These are phyloP conservation scores for Podospora appendiculata DNA, from an alignment of 495 filamentous ascomycete species.

Conservation along the genomic window DNA sequence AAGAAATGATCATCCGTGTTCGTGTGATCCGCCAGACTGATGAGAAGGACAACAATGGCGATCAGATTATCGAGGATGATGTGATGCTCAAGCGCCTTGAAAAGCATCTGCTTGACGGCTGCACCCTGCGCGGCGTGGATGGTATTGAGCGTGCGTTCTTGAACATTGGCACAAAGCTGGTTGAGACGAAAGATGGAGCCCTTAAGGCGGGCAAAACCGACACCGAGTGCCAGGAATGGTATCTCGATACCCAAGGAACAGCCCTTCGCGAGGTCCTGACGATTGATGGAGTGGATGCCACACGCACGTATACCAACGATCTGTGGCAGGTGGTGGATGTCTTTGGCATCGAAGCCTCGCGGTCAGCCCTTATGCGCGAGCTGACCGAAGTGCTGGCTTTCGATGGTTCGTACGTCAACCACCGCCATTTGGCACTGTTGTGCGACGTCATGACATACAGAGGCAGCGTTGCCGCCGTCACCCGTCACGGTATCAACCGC, in stretches of 20 bases:
- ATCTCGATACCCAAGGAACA: constrained; percentile 87
- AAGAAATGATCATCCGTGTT: constrained; percentile 88
- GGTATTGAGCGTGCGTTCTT: constrained; percentile 90
- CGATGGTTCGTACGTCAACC: constrained; percentile 98
- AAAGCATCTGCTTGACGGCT: constrained; percentile 78
- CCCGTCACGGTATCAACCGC: constrained; percentile 96
- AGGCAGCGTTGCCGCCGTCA: constrained; percentile 88
- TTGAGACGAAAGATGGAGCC: constrained; percentile 55
- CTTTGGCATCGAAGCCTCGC: constrained; percentile 92
- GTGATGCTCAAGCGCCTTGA: constrained; percentile 85
- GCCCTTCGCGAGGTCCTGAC: constrained; percentile 73
- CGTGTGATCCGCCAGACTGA: constrained; percentile 64
- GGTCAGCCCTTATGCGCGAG: constrained; percentile 77
- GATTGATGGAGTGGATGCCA: constrained; percentile 82
- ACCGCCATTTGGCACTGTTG: constrained; percentile 91
- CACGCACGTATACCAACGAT: constrained; percentile 88
- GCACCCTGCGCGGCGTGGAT: constrained; percentile 81
- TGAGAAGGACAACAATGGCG: constrained; percentile 69
- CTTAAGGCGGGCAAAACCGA: constrained; percentile 63
- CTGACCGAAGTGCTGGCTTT: constrained; percentile 87
- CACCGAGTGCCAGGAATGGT: constrained; percentile 76
- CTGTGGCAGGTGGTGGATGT: constrained; percentile 88
- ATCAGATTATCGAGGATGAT: constrained; percentile 76
- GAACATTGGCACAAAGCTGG: constrained; percentile 64
- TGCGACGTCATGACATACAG: constrained; percentile 98